A percentile compares a stretch with the other conserved stretches of the same genome.
phyloP scores from a whole-genome alignment of 2,329 filamentous ascomycete genomes.

The Penicillium sp. region DNA sequence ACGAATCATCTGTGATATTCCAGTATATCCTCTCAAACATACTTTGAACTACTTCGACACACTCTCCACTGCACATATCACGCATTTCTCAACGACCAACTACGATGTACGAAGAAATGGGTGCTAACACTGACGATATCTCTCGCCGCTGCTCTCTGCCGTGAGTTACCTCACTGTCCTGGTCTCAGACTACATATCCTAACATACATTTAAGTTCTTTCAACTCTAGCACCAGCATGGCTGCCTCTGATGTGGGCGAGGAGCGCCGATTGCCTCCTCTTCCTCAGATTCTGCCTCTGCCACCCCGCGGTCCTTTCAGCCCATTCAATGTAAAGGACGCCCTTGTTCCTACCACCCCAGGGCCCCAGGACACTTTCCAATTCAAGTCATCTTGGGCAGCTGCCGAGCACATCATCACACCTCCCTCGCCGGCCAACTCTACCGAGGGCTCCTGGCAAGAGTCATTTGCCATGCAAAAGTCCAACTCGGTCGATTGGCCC shows the following conservation, averaged over 20 bases:
- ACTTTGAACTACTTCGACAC: constrained; percentile 8
- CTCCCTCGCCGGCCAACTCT: constrained; percentile 41
- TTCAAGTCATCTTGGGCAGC: constrained; percentile 35
- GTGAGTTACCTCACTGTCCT: constrained; percentile 26
- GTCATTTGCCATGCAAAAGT: constrained; percentile 31
- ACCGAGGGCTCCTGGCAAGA: constrained; percentile 41
- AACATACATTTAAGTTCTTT: constrained; percentile 17
- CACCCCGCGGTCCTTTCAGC: constrained; percentile 40
- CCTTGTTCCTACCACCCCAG: constrained; percentile 35
- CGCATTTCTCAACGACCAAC: constrained; percentile 12
- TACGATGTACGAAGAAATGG: constrained; percentile 36
- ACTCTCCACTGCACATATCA: constrained; percentile 12
- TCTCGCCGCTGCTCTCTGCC: constrained; percentile 38
- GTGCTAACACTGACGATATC: constrained; percentile 29
- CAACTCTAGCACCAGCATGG: constrained; percentile 19
- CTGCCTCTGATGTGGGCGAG: constrained; percentile 32
- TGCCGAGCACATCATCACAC: constrained; percentile 32
- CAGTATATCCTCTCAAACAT: constrained; percentile 17
- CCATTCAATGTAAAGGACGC: constrained; percentile 33
- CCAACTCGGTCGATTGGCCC: constrained; percentile 33
- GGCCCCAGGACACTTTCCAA: constrained; percentile 36
- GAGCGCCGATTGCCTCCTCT: constrained; percentile 41
- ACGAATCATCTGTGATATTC: not conserved
- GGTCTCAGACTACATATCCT: not conserved
- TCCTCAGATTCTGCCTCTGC: constrained; percentile 38